Percentiles rank a stretch among this genome's conserved stretches.
Evolutionary conservation across 768 basidiomycete genomes (phyloP).

Genomic region (Mycena filopes): DNA sequence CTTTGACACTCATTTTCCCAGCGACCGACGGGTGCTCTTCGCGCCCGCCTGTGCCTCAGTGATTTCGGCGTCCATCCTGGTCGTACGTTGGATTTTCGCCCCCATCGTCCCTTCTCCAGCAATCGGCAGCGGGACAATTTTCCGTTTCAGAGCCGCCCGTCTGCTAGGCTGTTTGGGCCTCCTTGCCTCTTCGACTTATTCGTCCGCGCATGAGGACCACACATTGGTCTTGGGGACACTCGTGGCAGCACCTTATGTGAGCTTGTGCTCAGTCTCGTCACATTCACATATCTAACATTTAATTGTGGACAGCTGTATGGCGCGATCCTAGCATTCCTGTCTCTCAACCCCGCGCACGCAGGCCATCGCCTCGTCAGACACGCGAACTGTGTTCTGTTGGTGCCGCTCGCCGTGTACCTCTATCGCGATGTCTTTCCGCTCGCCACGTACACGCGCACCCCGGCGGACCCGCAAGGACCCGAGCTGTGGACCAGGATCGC

Average conservation of each 20-base stretch:
- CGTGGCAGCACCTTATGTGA: conserved; percentile 27
- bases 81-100: conserved; percentile 4
- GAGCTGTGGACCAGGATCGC: conserved; percentile 63
- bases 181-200: conserved; percentile 58
- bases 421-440: conserved; percentile 71
- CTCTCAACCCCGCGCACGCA: conserved; percentile 49
- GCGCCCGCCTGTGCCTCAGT: conserved; percentile 1
- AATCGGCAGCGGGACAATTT: conserved; percentile 44
- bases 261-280: not conserved
- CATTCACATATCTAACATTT: conserved; percentile 12
- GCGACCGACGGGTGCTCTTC: too few species aligned
- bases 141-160: conserved; percentile 56
- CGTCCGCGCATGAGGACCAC: conserved; percentile 38
- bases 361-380: conserved; percentile 54
- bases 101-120: conserved; percentile 4
- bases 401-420: conserved; percentile 57
- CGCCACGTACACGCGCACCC: conserved; percentile 58
- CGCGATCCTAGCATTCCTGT: conserved; percentile 52
- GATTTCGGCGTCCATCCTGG: conserved; percentile 12
- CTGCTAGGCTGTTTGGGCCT: conserved; percentile 57
- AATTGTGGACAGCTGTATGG: conserved; percentile 49
- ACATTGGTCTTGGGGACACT: not conserved
- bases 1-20: too few species aligned
- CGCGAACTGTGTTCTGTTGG: conserved; percentile 56
- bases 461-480: conserved; percentile 59